Evolutionary conservation across 768 basidiomycete genomes (phyloP), one percentile per base, ranked within the genome.

Genomic region (Termitomyces sp.): DNA sequence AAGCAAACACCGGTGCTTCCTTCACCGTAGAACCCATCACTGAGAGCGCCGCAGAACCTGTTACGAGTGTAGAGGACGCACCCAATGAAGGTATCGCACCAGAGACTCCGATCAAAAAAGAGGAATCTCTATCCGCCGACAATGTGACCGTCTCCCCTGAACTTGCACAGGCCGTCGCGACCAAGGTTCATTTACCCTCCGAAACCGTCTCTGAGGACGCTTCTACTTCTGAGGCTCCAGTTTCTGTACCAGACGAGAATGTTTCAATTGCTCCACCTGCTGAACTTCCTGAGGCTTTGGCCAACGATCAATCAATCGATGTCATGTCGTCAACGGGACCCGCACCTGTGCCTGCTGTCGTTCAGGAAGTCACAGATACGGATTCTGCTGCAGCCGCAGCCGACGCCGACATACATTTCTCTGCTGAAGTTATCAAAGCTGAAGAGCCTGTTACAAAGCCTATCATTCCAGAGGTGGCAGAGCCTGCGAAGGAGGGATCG

Each of bases 11-110:
- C 27, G 25, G 2, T 17, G 14, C 14, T 16, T 34, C 48, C 23
- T 11, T 17, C 34, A 12, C 14, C 11, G 37, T 34, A 11, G 47
- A 48, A 35, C 9, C 23, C 3, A 23, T 23, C 17, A 23, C 42
- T 12, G 32, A 32, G 9, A 41, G 21, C 19, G 14, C 41, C 11
- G 54, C 17, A 1, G 52, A 58, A 30, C 35, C 50, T 25, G 45
- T 37, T n/a, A 21, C 56, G 32, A 50, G 41, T 59, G 54, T 35
- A 9, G 61, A 37, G 37, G 19, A 45, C 11, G 34, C 30, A 16
- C n/a, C 39, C 34, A 30, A 7, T 14, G 57, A 46, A 30, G 34
- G 40, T 32, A 3, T 3, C 21, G 17, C 21, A 34, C 2, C 52
- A 39, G 54, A 41, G 37, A 21, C 40, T 28, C 32, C 39, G n/a